Evolutionary conservation across 345 rosid species (phyloP), one percentile per base, ranked within the genome.

Genomic region (Gossypium raimondii): DNA sequence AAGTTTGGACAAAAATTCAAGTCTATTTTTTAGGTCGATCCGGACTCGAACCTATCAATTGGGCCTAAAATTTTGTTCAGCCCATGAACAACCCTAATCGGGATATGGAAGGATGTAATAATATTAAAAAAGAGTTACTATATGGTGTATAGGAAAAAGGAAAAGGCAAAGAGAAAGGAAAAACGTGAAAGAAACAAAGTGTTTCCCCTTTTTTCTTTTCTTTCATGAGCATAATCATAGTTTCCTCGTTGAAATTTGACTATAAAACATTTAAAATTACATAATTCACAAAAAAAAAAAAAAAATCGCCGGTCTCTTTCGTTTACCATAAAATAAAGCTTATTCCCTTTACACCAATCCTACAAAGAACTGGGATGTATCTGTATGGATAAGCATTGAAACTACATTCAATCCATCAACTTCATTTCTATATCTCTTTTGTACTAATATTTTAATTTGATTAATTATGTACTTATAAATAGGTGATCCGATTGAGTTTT

Each of bases 1-100:
- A 34, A 34, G 0, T 34, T 34, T 34, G 1, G 1, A 34, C 6
- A 4, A 34, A 4, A 34, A 4, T 4, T 34, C 0, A 34, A 0
- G 1, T 34, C 4, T 34, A 34, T 2, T 34, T 34, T 34, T 34
- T 0, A 34, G 0, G 6, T 4, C 1, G 6, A 0, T 1, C 4
- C 6, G 0, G 1, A 6, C 6, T 34, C 6, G 0, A 34, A 34
- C 5, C 6, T 34, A 34, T 34, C 38, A 34, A 34, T 34, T 0
- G 1, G 0, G 6, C 6, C 1, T 34, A 34, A 34, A 34, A 34
- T 34, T 29, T 34, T 4, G 1, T 34, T 34, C 0, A 34, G 5
- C 34, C 1, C 1, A 29, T 29, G 1, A 29, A 29, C 34, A 3
- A 29, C 29, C 4, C 4, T 27, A 27, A 27, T 27, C 29, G 38